Conservation (phyloP, 2,329 filamentous ascomycete species). For the Epichloe glyceriae region DNA sequence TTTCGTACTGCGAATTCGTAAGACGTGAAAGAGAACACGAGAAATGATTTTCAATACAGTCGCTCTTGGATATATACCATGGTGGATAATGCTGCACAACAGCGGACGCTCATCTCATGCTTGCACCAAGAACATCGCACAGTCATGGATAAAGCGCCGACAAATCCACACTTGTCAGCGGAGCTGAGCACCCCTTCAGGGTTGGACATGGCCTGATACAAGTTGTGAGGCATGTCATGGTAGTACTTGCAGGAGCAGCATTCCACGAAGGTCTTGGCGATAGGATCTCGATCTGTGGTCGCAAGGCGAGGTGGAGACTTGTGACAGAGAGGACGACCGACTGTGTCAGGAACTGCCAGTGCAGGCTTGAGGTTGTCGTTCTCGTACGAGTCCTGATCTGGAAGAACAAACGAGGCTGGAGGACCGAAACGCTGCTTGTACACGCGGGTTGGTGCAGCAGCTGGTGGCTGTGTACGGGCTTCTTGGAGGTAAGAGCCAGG, state of each 20-base stretch:
- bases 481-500: constrained; percentile 12
- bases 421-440: constrained; percentile 10
- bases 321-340: constrained; percentile 5
- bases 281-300: constrained; percentile 21
- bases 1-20: not conserved
- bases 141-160: constrained; percentile 44
- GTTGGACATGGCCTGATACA: constrained; percentile 52
- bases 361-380: not conserved
- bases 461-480: constrained; percentile 8
- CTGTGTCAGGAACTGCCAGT: not conserved
- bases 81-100: constrained; percentile 56
- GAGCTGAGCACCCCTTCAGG: constrained; percentile 39
- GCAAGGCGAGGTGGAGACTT: constrained; percentile 4
- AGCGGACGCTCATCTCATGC: constrained; percentile 55
- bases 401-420: constrained; percentile 10
- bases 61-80: constrained; percentile 54
- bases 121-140: constrained; percentile 60
- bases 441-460: constrained; percentile 5
- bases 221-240: constrained; percentile 50
- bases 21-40: not conserved
- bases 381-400: not conserved
- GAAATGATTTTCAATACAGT: constrained; percentile 27
- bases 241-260: constrained; percentile 53
- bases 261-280: constrained; percentile 52
- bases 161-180: constrained; percentile 37